Evolutionary conservation across 768 basidiomycete genomes (phyloP), one percentile per base, ranked within the genome.

Genomic region (Lentinula boryana): DNA sequence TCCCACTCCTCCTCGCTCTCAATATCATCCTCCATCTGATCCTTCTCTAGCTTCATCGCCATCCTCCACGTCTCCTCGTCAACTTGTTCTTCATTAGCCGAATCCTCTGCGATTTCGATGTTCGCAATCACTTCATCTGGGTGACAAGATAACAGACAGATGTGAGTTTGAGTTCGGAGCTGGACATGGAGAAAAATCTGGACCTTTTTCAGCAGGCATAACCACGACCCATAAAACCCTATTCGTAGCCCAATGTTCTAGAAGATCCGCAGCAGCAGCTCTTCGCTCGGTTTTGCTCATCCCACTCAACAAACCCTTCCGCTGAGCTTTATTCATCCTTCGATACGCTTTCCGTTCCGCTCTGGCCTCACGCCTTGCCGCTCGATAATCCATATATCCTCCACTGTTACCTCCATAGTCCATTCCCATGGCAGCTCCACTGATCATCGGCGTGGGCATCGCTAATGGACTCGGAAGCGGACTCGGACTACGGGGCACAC

Each of bases 211-310:
- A 21, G 63, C 61, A 61, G 60, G 64, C 63, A 67, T 63, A 23
- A 69, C 63, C 10, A 69, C 68, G 35, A 69, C 60, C 68, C 68
- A 69, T 6, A 68, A 48, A 4, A 68, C 54, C 13, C 57, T 58
- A 44, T 64, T 54, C 40, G 65, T 63, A 32, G 61, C 32, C 63
- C 65, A 64, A 40, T 68, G 63, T 27, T 69, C 68, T 13, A 63
- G 55, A n/a, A 67, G 55, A 53, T 69, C 66, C 4, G 68, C 67
- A 4, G 66, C 60, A 3, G 62, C 58, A 32, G 67, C 68, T 2
- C 65, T 38, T 5, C 52, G 56, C 46, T 63, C 58, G 5, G 63
- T 58, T 31, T 18, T 62, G 21, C 46, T 63, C 51, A 41, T 60
- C 31, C 43, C 59, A 40, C 36, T 50, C 1, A 41, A 9, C 4